Evolutionary conservation across 495 filamentous ascomycete genomes (phyloP).

Genomic region (Aspergillus incahuasiensis): DNA sequence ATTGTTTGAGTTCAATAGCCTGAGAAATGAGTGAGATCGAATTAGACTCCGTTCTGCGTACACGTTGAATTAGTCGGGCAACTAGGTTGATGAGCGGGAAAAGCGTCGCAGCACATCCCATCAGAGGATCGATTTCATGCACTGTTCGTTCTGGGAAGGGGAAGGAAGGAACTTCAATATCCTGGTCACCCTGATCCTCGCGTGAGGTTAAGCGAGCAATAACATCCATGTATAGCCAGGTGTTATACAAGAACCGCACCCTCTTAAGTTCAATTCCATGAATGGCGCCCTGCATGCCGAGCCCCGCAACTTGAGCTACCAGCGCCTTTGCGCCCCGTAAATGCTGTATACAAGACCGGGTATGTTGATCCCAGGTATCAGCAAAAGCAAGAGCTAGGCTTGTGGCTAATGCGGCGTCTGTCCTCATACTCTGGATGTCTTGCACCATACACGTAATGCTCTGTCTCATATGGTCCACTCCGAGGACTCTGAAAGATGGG

Average conservation of each 20-base stretch:
- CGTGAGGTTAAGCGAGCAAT: slow-evolving; percentile 69
- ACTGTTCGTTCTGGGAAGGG: slow-evolving; percentile 37
- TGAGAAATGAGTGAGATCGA: slow-evolving; percentile 58
- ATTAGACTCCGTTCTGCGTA: slow-evolving; percentile 54
- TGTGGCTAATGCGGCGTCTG: slow-evolving; percentile 67
- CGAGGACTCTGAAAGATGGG: slow-evolving; percentile 55
- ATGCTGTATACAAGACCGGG: slow-evolving; percentile 69
- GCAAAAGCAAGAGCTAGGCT: slow-evolving; percentile 71
- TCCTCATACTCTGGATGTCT: slow-evolving; percentile 56
- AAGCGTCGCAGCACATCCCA: slow-evolving; percentile 68
- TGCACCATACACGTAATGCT: slow-evolving; percentile 56
- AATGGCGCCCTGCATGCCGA: slow-evolving; percentile 30
- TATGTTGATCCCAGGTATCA: slow-evolving; percentile 75
- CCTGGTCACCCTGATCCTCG: slow-evolving; percentile 52
- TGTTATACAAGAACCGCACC: slow-evolving; percentile 69
- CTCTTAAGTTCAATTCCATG: slow-evolving; percentile 45
- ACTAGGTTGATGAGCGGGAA: slow-evolving; percentile 71
- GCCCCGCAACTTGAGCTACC: slow-evolving; percentile 53
- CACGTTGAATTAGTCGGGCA: slow-evolving; percentile 62
- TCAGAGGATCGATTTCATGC: slow-evolving; percentile 66
- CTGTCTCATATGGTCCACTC: slow-evolving; percentile 68
- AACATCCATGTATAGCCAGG: slow-evolving; percentile 81
- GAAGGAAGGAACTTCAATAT: slow-evolving; percentile 45
- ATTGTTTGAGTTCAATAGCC: slow-evolving; percentile 59
- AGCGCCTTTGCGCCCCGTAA: slow-evolving; percentile 65